A percentile compares a stretch with the other conserved stretches of the same genome.
These are phyloP conservation scores for Xylaria sp. DNA, from an alignment of 495 filamentous ascomycete genomes.

Conservation along the genomic window DNA sequence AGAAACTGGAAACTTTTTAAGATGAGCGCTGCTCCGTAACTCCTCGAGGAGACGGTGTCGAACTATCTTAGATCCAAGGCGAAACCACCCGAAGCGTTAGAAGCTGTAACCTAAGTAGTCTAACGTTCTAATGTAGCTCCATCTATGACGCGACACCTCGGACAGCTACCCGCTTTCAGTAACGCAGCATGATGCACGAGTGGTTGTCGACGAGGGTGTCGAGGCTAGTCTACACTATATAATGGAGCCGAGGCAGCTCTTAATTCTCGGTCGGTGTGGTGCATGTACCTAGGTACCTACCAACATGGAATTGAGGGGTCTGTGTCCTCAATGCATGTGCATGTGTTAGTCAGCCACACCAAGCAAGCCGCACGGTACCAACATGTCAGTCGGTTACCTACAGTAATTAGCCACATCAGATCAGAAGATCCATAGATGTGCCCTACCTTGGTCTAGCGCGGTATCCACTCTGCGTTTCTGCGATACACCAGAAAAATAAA, in stretches of 20 bases:
- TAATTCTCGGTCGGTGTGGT: neutral
- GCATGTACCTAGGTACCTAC: too few species aligned
- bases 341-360: neutral
- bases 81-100: neutral
- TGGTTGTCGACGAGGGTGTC: too few species aligned
- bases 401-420: conserved; percentile 12
- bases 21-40: too few species aligned
- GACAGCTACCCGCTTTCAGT: neutral
- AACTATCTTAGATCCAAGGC: too few species aligned
- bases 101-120: neutral
- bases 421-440: too few species aligned
- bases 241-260: neutral
- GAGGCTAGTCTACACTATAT: neutral
- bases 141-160: neutral
- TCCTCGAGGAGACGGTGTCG: too few species aligned
- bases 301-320: too few species aligned
- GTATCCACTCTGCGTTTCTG: conserved; percentile 28
- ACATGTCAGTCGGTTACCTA: too few species aligned
- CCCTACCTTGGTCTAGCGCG: conserved; percentile 29
- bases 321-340: too few species aligned
- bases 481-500: conserved; percentile 48
- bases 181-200: neutral
- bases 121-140: neutral
- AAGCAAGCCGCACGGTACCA: neutral
- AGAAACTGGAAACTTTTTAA: neutral